Evolutionary conservation across 2,329 filamentous ascomycete species (phyloP).

Genomic region (Scedosporium boydii): DNA sequence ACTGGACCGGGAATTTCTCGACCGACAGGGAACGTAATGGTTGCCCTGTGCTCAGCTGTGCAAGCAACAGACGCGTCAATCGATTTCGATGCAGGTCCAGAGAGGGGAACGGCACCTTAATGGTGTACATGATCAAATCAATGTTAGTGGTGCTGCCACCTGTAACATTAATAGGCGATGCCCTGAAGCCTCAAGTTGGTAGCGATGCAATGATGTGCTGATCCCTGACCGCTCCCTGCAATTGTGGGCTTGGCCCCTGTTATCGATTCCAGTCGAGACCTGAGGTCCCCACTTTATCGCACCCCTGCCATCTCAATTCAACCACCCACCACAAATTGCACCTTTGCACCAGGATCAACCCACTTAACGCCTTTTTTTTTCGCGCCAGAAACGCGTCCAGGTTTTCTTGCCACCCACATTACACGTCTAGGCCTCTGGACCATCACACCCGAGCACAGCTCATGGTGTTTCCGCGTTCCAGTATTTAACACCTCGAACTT

Average conservation of each 20-base stretch:
- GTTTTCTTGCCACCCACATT: constrained; percentile 2
- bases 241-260: too few relatives aligned
- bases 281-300: not conserved
- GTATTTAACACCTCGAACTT: constrained; percentile 4
- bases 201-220: too few relatives aligned
- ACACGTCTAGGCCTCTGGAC: not conserved
- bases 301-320: not conserved
- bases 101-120: not conserved
- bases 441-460: not conserved
- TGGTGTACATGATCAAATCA: too few relatives aligned
- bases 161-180: too few relatives aligned
- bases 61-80: not conserved
- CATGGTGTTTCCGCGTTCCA: not conserved
- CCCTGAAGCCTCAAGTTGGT: too few relatives aligned
- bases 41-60: not conserved
- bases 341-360: not conserved
- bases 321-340: not conserved
- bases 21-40: not conserved
- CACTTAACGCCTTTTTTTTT: not conserved
- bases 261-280: not conserved
- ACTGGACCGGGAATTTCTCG: not conserved
- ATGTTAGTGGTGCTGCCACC: too few relatives aligned
- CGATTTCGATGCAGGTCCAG: not conserved
- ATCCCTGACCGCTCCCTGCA: too few relatives aligned
- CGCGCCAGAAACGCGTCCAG: not conserved